phyloP scores from a whole-genome alignment of 371 early-diverging fungal genomes.

The Fennellomyces sp. region DNA sequence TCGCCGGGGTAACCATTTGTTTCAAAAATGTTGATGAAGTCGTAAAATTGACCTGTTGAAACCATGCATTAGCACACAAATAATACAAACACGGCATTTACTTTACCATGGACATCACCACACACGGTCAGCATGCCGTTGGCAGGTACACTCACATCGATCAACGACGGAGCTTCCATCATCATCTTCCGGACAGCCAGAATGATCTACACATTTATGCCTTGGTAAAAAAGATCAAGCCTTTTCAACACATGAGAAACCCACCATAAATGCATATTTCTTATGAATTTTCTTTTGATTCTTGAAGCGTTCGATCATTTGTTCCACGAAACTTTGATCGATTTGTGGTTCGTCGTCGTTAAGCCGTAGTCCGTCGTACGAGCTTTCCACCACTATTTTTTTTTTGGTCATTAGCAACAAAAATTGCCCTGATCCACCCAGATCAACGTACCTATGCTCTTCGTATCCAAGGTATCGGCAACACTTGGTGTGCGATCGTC shows the following conservation, averaged over 20 bases:
- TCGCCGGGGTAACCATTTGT: constrained; percentile 87
- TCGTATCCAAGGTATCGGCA: constrained; percentile 50
- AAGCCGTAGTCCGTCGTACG: constrained; percentile 62
- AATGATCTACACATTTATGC: constrained; percentile 61
- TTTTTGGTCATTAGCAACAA: no score
- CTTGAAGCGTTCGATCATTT: constrained; percentile 79
- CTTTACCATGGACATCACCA: constrained; percentile 95
- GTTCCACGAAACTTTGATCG: constrained; percentile 77
- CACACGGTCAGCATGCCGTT: constrained; percentile 87
- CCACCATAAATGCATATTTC: constrained; percentile 82
- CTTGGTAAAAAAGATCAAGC: background rate
- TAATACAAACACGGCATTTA: background rate
- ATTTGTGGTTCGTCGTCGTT: constrained; percentile 62
- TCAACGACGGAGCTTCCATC: constrained; percentile 74
- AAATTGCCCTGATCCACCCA: no score
- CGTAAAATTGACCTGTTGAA: constrained; percentile 90
- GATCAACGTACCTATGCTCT: constrained; percentile 46
- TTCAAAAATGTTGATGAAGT: constrained; percentile 93
- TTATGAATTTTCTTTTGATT: constrained; percentile 90
- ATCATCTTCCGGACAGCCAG: constrained; percentile 74
- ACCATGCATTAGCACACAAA: background rate
- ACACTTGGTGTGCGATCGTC: constrained; percentile 47
- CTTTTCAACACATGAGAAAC: no score
- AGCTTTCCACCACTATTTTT: constrained; percentile 70
- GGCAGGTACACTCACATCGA: constrained; percentile 82